These are phyloP conservation scores for Aspergillus ochraceoroseus DNA, from an alignment of 2,329 filamentous ascomycete genomes.

Conservation along the genomic window DNA sequence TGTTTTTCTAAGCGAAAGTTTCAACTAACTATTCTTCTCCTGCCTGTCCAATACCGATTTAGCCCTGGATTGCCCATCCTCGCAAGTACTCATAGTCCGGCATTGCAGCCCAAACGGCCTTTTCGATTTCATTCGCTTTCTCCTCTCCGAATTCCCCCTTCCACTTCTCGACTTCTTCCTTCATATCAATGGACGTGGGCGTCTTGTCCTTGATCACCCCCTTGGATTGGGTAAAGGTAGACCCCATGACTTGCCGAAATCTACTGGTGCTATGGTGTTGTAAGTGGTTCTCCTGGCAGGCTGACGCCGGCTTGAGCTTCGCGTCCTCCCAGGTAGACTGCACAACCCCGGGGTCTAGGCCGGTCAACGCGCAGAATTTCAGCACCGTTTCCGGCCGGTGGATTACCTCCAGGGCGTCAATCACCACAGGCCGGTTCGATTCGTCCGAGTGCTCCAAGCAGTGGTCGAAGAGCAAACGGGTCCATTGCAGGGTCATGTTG, in stretches of 20 bases:
- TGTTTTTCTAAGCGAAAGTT: too few relatives aligned
- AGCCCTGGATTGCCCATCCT: too few relatives aligned
- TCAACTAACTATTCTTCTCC: too few relatives aligned
- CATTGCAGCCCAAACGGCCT: conserved; percentile 33
- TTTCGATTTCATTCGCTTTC: conserved; percentile 23
- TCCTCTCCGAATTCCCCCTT: conserved; percentile 34
- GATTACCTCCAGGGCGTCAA: conserved; percentile 42
- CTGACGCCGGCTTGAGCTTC: conserved; percentile 3
- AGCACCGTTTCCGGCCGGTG: conserved; percentile 29
- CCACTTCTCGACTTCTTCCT: conserved; percentile 35
- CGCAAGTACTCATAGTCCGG: conserved; percentile 41
- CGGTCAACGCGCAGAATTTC: conserved; percentile 27
- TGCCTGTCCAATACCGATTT: too few relatives aligned
- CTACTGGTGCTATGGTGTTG: too few relatives aligned
- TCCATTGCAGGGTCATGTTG: conserved; percentile 30
- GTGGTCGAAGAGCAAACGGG: conserved; percentile 36
- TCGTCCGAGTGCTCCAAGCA: conserved; percentile 24
- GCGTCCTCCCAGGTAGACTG: conserved; percentile 33
- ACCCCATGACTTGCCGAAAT: conserved; percentile 23
- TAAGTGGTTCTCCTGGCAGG: too few relatives aligned
- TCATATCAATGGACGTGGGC: conserved; percentile 31
- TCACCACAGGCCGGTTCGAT: conserved; percentile 26
- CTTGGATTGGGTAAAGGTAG: conserved; percentile 30
- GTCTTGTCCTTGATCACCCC: conserved; percentile 35
- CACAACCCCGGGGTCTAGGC: conserved; percentile 31